Evolutionary conservation across 1,284 basidiomycete species (phyloP), one percentile per base, ranked within the genome.

Genomic region (Austroboletus novae-zelandiae): DNA sequence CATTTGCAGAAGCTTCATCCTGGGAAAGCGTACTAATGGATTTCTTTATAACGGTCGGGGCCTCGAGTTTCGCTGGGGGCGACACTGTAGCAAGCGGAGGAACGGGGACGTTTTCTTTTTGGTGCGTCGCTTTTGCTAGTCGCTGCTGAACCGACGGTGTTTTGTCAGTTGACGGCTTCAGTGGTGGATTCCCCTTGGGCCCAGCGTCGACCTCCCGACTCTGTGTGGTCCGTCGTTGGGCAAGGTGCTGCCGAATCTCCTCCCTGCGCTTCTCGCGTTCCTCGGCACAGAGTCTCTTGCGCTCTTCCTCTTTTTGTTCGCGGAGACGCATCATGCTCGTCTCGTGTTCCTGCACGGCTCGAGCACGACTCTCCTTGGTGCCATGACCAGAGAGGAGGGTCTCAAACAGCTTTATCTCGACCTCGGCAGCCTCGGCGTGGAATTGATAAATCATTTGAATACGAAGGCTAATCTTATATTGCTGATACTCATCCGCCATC

Each of bases 381-480:
- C 60, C 56, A 11, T 61, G 45, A 32, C 40, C 50, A 0, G 67
- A 63, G 30, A 73, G 66, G n/a, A 82, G 71, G 9, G 65, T 67
- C 41, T 74, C 62, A 4, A 75, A 71, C 20, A 82, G 71, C 43
- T 70, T 62, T 37, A 78, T 71, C 54, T 79, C 80, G 27, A 73
- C 66, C 18, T 69, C 60, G 3, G 76, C 77, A 5, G 80, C 80
- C 39, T 71, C 72, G 9, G 66, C 65, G 56, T 82, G 80, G 62
- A 82, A 82, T 52, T 82, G 75, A 46, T 71, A 69, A 45, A 82
- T 82, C 64, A 80, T 82, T 45, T 70, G 60, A 35, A 78, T 70
- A 27, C 80, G 76, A 14, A 74, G 69, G 27, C 73, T 60, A 62
- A 77, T 67, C 57, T 79, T 80, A 66, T 75, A 81, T 29, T 66